Evolutionary conservation across 352 stramenopile species (phyloP), one percentile per base, ranked within the genome.

Genomic region (Globisporangium ultimum): DNA sequence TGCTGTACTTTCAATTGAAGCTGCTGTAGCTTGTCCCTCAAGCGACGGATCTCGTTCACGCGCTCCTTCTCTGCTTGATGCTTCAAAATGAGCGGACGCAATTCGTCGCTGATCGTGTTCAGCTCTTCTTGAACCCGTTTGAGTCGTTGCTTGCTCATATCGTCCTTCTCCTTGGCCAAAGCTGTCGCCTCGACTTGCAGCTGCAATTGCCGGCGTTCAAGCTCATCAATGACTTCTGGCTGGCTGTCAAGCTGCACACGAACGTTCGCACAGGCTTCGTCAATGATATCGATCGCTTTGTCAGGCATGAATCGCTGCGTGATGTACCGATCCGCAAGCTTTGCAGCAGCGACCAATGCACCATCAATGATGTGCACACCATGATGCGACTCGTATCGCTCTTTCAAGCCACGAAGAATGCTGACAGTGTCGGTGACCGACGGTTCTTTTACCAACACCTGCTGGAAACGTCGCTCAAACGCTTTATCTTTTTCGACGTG

Each of bases 401-500:
- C 88, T 53, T 97, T 97, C 8, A 99, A 61, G 9, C 97, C 97
- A 54, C 95, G 84, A 10, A 99, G 68, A 63, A 99, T 99, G 38
- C 76, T 95, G 47, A 99, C 87, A 0, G 97, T 99, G 55, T 98
- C 90, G 32, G 97, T 76, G 0, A 99, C 94, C 4, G 74, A 92
- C 5, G 97, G 97, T 54, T 99, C 97, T 36, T 84, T 86, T 12
- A 99, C 95, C 3, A 87, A 51, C 2, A 99, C 94, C 55, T 98
- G 88, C 72, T 99, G 97, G 70, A 99, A 99, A 36, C 97, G 91
- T 38, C 97, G 78, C 63, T 98, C 97, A 53, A 99, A 98, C 0
- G 97, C 97, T 28, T 93, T 86, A 74, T 99, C 97, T 71, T 99
- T 99, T 72, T 99, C 97, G 55, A 99, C 97, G 66, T 99, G 87